phyloP scores from a whole-genome alignment of 768 basidiomycete species.

The Pleurotus pulmonarius region DNA sequence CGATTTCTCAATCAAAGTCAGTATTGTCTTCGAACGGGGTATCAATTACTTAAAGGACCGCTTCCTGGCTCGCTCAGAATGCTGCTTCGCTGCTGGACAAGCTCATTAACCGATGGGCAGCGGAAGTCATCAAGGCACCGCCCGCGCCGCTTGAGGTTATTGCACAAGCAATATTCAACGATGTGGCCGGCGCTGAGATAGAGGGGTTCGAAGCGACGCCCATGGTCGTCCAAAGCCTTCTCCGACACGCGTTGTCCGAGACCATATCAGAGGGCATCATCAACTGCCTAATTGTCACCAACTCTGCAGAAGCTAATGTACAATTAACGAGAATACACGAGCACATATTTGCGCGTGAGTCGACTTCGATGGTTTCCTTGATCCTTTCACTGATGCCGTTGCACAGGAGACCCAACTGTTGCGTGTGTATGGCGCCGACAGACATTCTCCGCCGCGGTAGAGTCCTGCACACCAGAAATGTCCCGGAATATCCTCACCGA shows the following conservation, averaged over 20 bases:
- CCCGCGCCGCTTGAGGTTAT: slow-evolving; percentile 50
- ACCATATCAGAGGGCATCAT: slow-evolving; percentile 74
- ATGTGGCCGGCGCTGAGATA: slow-evolving; percentile 50
- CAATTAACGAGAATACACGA: slow-evolving; percentile 87
- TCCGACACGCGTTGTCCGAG: slow-evolving; percentile 80
- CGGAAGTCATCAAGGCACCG: slow-evolving; percentile 61
- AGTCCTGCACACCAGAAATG: slow-evolving; percentile 71
- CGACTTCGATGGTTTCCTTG: neutral
- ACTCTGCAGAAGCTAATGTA: slow-evolving; percentile 78
- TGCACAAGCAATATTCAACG: slow-evolving; percentile 55
- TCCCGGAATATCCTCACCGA: slow-evolving; percentile 63
- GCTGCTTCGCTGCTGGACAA: slow-evolving; percentile 80
- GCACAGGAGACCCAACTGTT: slow-evolving; percentile 78
- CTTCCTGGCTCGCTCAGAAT: slow-evolving; percentile 42
- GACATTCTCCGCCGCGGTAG: slow-evolving; percentile 85
- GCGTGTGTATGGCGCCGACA: slow-evolving; percentile 88
- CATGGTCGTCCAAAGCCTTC: slow-evolving; percentile 75
- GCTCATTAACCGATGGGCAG: slow-evolving; percentile 84
- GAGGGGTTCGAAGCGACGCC: slow-evolving; percentile 44
- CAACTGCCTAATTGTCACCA: slow-evolving; percentile 84
- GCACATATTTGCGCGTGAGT: slow-evolving; percentile 79
- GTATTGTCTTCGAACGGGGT: slow-evolving; percentile 13
- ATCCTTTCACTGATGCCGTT: slow-evolving; percentile 1
- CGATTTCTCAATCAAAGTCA: slow-evolving; percentile 84
- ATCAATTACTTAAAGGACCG: too few species aligned